Percentiles rank a stretch among this genome's conserved stretches.
Evolutionary conservation across 1,284 basidiomycete species (phyloP).

Genomic region (Cutaneotrichosporon sp.): DNA sequence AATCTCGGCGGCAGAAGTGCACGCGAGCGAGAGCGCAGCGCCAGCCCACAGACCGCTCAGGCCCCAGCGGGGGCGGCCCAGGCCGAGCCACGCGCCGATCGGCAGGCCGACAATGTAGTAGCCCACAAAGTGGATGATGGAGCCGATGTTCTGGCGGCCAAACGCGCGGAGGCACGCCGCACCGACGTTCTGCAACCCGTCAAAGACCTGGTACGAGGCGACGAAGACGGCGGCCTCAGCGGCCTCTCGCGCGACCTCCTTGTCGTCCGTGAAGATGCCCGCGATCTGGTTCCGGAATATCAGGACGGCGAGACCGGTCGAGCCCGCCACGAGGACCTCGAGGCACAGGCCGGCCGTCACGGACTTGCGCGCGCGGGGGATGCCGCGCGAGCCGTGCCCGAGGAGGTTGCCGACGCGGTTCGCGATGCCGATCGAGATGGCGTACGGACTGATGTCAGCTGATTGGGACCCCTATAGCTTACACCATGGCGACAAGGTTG

Average conservation of each 20-base stretch:
- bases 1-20: conserved; percentile 26
- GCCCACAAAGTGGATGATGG: conserved; percentile 29
- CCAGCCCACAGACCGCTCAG: conserved; percentile 37
- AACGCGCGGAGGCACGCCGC: conserved; percentile 37
- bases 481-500: conserved; percentile 25
- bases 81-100: conserved; percentile 31
- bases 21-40: conserved; percentile 28
- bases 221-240: conserved; percentile 27
- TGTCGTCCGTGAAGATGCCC: conserved; percentile 28
- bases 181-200: conserved; percentile 34
- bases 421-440: conserved; percentile 29
- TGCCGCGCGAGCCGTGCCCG: conserved; percentile 31
- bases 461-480: neutral
- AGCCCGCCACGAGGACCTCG: conserved; percentile 24
- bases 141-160: conserved; percentile 33
- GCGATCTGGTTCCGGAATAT: conserved; percentile 27
- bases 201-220: conserved; percentile 30
- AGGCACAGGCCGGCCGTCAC: conserved; percentile 32
- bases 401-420: conserved; percentile 38
- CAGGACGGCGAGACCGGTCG: conserved; percentile 22
- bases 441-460: conserved; percentile 22
- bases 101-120: conserved; percentile 35
- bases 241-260: conserved; percentile 26
- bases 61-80: conserved; percentile 26
- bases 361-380: conserved; percentile 26